Conservation (phyloP, 768 basidiomycete species). For the Leccinellum luteum region DNA sequence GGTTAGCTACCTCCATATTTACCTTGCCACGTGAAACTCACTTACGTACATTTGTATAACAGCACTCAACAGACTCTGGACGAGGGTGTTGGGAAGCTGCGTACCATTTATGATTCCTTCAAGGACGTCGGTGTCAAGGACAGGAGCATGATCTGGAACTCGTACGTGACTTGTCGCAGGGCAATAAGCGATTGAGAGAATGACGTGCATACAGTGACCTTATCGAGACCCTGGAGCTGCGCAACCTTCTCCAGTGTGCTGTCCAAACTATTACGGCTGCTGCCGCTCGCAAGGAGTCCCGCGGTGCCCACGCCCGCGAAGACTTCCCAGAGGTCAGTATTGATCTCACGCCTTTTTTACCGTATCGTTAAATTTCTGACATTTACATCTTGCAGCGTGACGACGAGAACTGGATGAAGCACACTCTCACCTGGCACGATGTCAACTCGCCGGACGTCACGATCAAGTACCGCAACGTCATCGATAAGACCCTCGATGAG, state of each 20-base stretch:
- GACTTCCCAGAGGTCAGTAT: constrained; percentile 85
- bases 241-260: constrained; percentile 93
- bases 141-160: constrained; percentile 99
- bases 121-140: constrained; percentile 95
- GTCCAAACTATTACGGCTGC: constrained; percentile 93
- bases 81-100: constrained; percentile 87
- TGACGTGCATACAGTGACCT: constrained; percentile 63
- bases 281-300: constrained; percentile 93
- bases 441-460: constrained; percentile 75
- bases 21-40: constrained; percentile 2
- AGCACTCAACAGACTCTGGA: constrained; percentile 89
- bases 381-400: constrained; percentile 61
- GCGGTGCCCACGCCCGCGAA: constrained; percentile 98
- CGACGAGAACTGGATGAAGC: constrained; percentile 93
- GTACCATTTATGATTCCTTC: constrained; percentile 83
- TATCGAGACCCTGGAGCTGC: constrained; percentile 94
- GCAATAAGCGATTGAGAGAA: constrained; percentile 2
- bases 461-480: constrained; percentile 87
- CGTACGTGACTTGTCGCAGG: constrained; percentile 50
- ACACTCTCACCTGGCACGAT: constrained; percentile 91
- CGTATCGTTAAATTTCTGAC: not conserved
- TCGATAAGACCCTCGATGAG: constrained; percentile 85
- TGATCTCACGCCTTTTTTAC: not conserved
- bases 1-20: constrained; percentile 39
- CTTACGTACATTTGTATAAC: constrained; percentile 1